phyloP scores from a whole-genome alignment of 495 filamentous ascomycete species.

The Evernia prunastri region DNA sequence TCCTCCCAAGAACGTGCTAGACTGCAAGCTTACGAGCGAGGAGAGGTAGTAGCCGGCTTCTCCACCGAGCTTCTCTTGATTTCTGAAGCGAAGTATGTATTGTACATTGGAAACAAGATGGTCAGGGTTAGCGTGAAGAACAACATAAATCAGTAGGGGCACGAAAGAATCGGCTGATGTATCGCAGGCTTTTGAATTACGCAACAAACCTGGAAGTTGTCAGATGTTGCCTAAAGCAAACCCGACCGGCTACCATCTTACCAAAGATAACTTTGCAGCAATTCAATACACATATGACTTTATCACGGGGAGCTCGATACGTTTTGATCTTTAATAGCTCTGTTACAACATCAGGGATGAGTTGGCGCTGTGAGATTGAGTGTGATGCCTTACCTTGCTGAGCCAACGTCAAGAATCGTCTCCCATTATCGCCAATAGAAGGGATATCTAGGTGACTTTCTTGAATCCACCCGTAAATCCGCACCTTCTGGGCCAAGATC shows the following conservation, averaged over 20 bases:
- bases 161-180: conserved; percentile 95
- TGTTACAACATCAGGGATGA: conserved; percentile 35
- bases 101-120: conserved; percentile 96
- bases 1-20: background rate
- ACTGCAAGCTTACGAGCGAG: conserved; percentile 61
- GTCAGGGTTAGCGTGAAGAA: conserved; percentile 87
- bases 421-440: conserved; percentile 73
- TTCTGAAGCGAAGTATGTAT: conserved; percentile 93
- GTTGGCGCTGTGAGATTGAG: background rate
- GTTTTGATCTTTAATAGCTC: conserved; percentile 93
- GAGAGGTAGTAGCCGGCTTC: conserved; percentile 98
- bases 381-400: conserved; percentile 61
- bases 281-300: conserved; percentile 96
- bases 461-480: conserved; percentile 90
- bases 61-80: conserved; percentile 92
- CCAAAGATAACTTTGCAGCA: conserved; percentile 99
- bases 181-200: conserved; percentile 78
- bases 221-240: conserved; percentile 1
- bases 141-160: conserved; percentile 91
- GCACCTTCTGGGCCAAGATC: conserved; percentile 87
- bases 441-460: conserved; percentile 95
- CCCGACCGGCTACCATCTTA: conserved; percentile 32
- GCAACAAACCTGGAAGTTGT: conserved; percentile 62
- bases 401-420: conserved; percentile 79
- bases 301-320: conserved; percentile 92